Evolutionary conservation across 2,329 filamentous ascomycete genomes (phyloP).

Genomic region (Penicillium sclerotigenum): DNA sequence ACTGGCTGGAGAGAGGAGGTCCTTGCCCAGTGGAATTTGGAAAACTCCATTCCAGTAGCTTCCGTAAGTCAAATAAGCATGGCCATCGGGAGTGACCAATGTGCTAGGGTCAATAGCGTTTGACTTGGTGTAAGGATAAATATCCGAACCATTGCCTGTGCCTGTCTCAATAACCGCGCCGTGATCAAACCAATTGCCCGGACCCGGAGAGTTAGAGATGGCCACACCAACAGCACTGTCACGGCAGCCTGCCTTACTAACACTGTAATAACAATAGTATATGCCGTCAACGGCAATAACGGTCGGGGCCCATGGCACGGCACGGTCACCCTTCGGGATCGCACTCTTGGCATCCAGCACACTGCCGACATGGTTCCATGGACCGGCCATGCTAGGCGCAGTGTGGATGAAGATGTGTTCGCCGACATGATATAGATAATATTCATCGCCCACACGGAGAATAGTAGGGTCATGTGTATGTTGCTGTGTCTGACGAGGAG

Average conservation of each 20-base stretch:
- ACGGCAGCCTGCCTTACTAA: constrained; percentile 60
- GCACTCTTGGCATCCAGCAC: constrained; percentile 32
- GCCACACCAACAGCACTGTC: constrained; percentile 61
- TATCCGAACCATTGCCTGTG: constrained; percentile 26
- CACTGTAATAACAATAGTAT: constrained; percentile 66
- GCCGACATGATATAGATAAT: constrained; percentile 35
- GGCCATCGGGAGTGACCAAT: constrained; percentile 36
- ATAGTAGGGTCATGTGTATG: constrained; percentile 36
- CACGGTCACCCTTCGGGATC: constrained; percentile 35
- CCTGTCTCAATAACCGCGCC: constrained; percentile 36
- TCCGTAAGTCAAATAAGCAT: constrained; percentile 59
- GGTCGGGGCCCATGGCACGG: constrained; percentile 56
- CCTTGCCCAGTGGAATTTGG: constrained; percentile 51
- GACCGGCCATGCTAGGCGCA: constrained; percentile 29
- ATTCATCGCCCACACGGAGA: constrained; percentile 25
- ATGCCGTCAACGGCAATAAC: constrained; percentile 54
- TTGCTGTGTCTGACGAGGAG: constrained; percentile 23
- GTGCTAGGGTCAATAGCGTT: constrained; percentile 62
- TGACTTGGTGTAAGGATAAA: constrained; percentile 43
- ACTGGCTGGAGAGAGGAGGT: constrained; percentile 24
- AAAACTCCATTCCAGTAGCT: constrained; percentile 68
- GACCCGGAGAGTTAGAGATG: constrained; percentile 42
- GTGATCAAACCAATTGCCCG: constrained; percentile 37
- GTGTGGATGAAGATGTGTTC: constrained; percentile 31
- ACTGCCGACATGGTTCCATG: constrained; percentile 30